phyloP scores from a whole-genome alignment of 1,139 yeast species.

The Saccharomycopsis phalli region DNA sequence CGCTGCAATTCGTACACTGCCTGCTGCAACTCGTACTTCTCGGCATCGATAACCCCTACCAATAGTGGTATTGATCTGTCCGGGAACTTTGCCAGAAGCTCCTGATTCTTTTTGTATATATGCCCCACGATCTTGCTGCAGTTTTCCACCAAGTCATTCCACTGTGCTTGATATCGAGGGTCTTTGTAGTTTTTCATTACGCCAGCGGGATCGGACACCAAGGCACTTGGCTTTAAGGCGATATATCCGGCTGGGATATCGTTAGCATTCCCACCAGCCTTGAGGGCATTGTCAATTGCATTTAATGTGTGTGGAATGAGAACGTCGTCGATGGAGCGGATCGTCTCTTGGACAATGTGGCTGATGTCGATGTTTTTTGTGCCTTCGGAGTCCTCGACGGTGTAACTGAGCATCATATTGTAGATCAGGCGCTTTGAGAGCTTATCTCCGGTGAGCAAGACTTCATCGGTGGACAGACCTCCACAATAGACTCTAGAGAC shows the following conservation, averaged over 20 bases:
- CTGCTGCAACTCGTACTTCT: slow-evolving; percentile 75
- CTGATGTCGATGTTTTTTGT: slow-evolving; percentile 50
- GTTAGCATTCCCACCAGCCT: slow-evolving; percentile 44
- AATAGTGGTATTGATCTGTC: slow-evolving; percentile 71
- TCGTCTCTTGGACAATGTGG: slow-evolving; percentile 57
- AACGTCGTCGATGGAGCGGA: slow-evolving; percentile 57
- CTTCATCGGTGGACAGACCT: slow-evolving; percentile 70
- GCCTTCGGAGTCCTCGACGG: slow-evolving; percentile 91
- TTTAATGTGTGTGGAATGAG: slow-evolving; percentile 60
- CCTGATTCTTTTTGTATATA: slow-evolving; percentile 47
- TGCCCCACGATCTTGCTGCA: slow-evolving; percentile 50
- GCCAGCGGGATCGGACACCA: slow-evolving; percentile 66
- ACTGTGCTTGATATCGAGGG: slow-evolving; percentile 44
- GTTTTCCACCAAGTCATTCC: slow-evolving; percentile 54
- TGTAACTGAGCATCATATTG: slow-evolving; percentile 89
- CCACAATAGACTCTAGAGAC: slow-evolving; percentile 87
- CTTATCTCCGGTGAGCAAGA: slow-evolving; percentile 57
- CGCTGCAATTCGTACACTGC: slow-evolving; percentile 92
- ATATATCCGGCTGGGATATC: slow-evolving; percentile 71
- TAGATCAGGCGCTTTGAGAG: slow-evolving; percentile 68
- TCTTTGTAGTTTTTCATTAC: slow-evolving; percentile 55
- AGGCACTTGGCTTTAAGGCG: slow-evolving; percentile 91
- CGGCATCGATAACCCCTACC: slow-evolving; percentile 88
- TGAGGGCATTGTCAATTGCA: slow-evolving; percentile 32
- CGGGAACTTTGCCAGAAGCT: slow-evolving; percentile 46